These are phyloP conservation scores for Iberis amara DNA, from an alignment of 441 rosid species.

Conservation along the genomic window DNA sequence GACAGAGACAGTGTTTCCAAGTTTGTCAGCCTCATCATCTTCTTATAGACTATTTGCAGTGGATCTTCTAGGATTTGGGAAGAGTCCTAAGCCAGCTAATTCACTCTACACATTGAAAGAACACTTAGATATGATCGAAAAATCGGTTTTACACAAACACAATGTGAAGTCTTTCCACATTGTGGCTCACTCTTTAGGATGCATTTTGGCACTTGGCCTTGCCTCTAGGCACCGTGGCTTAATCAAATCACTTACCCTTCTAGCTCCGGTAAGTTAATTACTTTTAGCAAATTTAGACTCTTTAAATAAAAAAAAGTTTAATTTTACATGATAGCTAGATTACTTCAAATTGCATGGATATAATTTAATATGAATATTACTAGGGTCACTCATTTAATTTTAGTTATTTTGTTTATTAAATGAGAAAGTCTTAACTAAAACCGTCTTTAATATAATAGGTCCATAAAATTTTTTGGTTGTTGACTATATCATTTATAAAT, in stretches of 20 bases:
- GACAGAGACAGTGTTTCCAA: conserved; percentile 90
- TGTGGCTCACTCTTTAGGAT: conserved; percentile 95
- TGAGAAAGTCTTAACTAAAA: too few species aligned
- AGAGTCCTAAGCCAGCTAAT: conserved; percentile 88
- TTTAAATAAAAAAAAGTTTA: conserved; percentile 9
- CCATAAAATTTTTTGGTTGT: too few species aligned
- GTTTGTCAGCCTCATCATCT: conserved; percentile 50
- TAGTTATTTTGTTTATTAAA: too few species aligned
- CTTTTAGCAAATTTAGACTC: conserved; percentile 52
- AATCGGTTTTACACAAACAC: conserved; percentile 61
- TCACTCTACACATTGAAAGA: conserved; percentile 84
- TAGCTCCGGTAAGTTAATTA: conserved; percentile 61
- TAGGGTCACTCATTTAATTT: not conserved
- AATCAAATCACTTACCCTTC: conserved; percentile 78
- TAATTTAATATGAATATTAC: not conserved
- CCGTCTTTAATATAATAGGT: too few species aligned
- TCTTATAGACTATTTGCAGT: conserved; percentile 69
- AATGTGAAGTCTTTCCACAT: conserved; percentile 80
- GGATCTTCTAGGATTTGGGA: conserved; percentile 89
- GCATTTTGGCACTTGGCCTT: conserved; percentile 83
- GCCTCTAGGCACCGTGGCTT: conserved; percentile 69
- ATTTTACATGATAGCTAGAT: not conserved
- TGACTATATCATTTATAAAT: too few species aligned
- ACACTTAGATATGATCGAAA: conserved; percentile 86
- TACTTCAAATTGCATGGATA: not conserved